Base-by-base conservation (phyloP, 371 early-diverging fungal species). In the Thermomucor indicae-seudaticae region DNA sequence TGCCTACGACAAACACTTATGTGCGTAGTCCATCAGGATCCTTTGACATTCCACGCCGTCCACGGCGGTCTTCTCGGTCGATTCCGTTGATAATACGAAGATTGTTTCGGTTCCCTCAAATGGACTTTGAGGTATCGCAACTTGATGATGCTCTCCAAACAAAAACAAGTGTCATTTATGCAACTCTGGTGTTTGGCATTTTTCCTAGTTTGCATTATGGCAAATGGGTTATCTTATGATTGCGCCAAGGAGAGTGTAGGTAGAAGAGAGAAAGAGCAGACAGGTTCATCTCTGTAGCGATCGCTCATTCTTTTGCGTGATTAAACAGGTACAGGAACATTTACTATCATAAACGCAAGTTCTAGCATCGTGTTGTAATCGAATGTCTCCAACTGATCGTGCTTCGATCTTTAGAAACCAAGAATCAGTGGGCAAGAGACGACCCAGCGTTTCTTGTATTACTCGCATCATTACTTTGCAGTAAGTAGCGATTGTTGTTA, bases 361-460 rank as follows among this genome's bases (percentile, higher is more conserved):
- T 23, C 22, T 20, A 16, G n/a, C 20, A 32, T 32, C 32, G 7
- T 32, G 32, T 10, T 32, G 27, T 5, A 24, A 7, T 43, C 7
- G 7, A 14, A 3, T 38, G 17, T 37, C 17, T 11, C 27, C 7
- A 39, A 27, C 25, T 25, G 27, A 25, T 12, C 4, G 10, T 46
- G 8, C 24, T 23, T 22, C 16, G 6, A 43, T 12, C 43, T 34
- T 43, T 59, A 91, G 91, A 95, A 72, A 94, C 94, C 27, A 95
- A 95, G 58, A 95, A 93, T 66, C 92, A 91, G 49, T 95, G 94
- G 94, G 89, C 94, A 27, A 58, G 95, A 51, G 95, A 95, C 57
- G 95, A 95, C 70, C 94, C 95, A 14, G 94, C 93, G 8, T 93
- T 93, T 57, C 62, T 91, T 40, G 81, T 91, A 16, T 53, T 91